phyloP scores from a whole-genome alignment of 495 filamentous ascomycete genomes.

The Rostrohypoxylon terebratum region DNA sequence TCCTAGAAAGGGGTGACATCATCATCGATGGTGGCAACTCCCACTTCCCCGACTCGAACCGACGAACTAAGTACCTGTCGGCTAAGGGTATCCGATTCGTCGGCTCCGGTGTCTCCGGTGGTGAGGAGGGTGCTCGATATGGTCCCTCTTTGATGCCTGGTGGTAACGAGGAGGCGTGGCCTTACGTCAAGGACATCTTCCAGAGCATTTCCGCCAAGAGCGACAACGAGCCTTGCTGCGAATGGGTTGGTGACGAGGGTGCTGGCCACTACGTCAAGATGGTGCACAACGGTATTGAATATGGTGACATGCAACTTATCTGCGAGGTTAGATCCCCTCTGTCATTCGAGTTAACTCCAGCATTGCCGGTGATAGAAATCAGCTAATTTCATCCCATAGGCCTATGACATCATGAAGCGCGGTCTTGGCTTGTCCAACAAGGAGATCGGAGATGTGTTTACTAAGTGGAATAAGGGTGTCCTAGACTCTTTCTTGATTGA shows the following conservation, averaged over 20 bases:
- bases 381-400: conserved; percentile 64
- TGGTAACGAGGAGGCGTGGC: conserved; percentile 98
- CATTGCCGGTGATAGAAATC: conserved; percentile 7
- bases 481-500: conserved; percentile 99
- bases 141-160: conserved; percentile 98
- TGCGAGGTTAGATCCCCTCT: conserved; percentile 83
- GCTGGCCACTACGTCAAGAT: conserved; percentile 99
- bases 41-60: conserved; percentile 98
- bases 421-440: conserved; percentile 84
- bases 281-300: conserved; percentile 99
- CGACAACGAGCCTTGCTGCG: conserved; percentile 95
- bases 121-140: conserved; percentile 98
- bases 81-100: conserved; percentile 95
- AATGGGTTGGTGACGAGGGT: conserved; percentile 99
- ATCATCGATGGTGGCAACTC: conserved; percentile 99
- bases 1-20: conserved; percentile 92
- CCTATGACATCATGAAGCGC: conserved; percentile 99
- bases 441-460: conserved; percentile 94
- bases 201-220: conserved; percentile 97
- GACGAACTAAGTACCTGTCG: conserved; percentile 85
- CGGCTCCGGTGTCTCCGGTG: conserved; percentile 96
- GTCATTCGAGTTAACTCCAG: not conserved
- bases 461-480: conserved; percentile 98
- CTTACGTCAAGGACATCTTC: conserved; percentile 98
- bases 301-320: conserved; percentile 99